phyloP scores from a whole-genome alignment of 1,139 yeast genomes.

The Lodderomyces oxycetoniae region DNA sequence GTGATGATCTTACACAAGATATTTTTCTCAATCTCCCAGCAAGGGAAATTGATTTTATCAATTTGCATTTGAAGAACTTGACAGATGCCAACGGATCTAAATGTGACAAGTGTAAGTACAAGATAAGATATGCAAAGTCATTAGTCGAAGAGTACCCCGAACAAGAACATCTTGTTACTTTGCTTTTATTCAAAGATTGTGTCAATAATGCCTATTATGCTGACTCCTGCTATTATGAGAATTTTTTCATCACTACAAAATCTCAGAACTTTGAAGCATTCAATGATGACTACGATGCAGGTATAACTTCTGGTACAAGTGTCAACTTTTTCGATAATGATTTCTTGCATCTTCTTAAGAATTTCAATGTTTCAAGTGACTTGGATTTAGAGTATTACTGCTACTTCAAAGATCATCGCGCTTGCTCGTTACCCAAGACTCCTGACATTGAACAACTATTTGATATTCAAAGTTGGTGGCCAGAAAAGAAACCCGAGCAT shows the following conservation, averaged over 20 bases:
- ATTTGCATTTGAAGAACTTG: constrained; percentile 23
- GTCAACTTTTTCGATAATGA: constrained; percentile 39
- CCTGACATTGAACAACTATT: constrained; percentile 25
- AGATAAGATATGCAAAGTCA: constrained; percentile 27
- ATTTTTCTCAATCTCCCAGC: constrained; percentile 23
- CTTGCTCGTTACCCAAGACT: constrained; percentile 28
- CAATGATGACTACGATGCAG: constrained; percentile 20
- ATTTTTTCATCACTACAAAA: constrained; percentile 38
- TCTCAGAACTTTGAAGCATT: constrained; percentile 18
- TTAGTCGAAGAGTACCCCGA: constrained; percentile 29
- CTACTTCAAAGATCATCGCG: constrained; percentile 21
- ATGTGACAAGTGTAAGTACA: constrained; percentile 36
- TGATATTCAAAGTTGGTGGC: constrained; percentile 30
- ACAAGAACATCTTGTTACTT: constrained; percentile 32
- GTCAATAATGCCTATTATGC: constrained; percentile 27
- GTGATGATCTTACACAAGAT: constrained; percentile 22
- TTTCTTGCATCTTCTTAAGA: constrained; percentile 32
- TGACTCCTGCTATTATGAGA: constrained; percentile 29
- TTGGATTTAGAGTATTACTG: constrained; percentile 35
- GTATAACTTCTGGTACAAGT: constrained; percentile 19
- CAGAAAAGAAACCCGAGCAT: constrained; percentile 25
- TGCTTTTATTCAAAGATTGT: constrained; percentile 36
- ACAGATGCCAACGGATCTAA: constrained; percentile 27
- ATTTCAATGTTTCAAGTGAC: constrained; percentile 35
- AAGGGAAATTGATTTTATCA: constrained; percentile 30